These are phyloP conservation scores for Bretschneidera sinensis DNA, from an alignment of 345 rosid genomes.

Conservation along the genomic window DNA sequence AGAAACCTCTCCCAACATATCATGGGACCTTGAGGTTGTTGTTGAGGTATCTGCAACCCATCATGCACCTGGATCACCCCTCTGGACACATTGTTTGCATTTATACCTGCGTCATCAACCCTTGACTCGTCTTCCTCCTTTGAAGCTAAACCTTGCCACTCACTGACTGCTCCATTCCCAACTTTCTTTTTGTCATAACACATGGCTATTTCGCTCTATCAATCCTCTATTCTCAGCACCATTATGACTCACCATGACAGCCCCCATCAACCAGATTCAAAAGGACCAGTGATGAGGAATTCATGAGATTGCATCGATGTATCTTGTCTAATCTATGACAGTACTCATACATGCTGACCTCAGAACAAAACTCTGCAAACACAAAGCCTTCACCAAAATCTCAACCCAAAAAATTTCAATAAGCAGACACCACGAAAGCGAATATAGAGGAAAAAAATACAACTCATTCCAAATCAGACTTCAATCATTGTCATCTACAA, in stretches of 20 bases:
- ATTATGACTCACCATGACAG: conserved; percentile 18
- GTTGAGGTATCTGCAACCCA: conserved; percentile 35
- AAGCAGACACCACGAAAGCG: neutral
- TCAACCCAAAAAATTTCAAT: conserved; percentile 1
- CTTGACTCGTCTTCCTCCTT: conserved; percentile 45
- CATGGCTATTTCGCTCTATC: conserved; percentile 21
- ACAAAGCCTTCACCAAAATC: conserved; percentile 20
- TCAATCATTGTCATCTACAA: neutral
- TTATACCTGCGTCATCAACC: conserved; percentile 25
- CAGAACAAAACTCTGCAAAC: conserved; percentile 12
- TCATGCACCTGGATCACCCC: conserved; percentile 24
- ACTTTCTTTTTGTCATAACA: conserved; percentile 42
- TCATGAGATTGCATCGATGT: conserved; percentile 14
- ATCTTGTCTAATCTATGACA: conserved; percentile 20
- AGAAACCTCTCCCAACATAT: conserved; percentile 80
- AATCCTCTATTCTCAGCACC: conserved; percentile 11
- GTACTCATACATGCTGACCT: conserved; percentile 13
- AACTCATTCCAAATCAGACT: neutral
- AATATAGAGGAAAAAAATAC: neutral
- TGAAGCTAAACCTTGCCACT: conserved; percentile 38
- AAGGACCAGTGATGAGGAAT: conserved; percentile 25
- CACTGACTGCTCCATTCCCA: conserved; percentile 29
- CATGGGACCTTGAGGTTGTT: conserved; percentile 35
- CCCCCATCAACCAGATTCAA: conserved; percentile 41
- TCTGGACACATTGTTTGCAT: conserved; percentile 26